Evolutionary conservation across 371 early-diverging fungal genomes (phyloP).

Genomic region (Mucor saturninus): DNA sequence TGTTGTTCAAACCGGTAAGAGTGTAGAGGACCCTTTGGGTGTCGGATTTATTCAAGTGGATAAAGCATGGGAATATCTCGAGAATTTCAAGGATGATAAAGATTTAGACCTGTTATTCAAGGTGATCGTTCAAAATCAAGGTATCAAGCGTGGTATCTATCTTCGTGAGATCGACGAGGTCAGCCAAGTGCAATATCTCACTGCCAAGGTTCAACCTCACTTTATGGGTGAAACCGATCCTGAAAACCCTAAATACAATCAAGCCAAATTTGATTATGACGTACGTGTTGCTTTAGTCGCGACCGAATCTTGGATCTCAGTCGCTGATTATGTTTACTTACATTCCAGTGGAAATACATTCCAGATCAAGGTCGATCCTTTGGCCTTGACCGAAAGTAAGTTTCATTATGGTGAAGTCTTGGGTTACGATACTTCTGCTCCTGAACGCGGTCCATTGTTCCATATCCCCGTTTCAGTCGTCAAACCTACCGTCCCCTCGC

Average conservation of each 20-base stretch:
- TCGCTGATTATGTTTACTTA: constrained; percentile 80
- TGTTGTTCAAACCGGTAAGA: constrained; percentile 73
- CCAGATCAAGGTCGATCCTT: constrained; percentile 82
- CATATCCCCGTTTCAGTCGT: constrained; percentile 89
- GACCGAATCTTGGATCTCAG: constrained; percentile 78
- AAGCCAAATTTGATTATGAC: constrained; percentile 78
- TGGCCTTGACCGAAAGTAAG: constrained; percentile 71
- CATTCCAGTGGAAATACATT: constrained; percentile 74
- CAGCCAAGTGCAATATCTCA: constrained; percentile 60
- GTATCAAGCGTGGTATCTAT: constrained; percentile 81
- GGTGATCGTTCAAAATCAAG: constrained; percentile 47
- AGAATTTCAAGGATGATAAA: constrained; percentile 57
- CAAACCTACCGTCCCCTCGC: constrained; percentile 69
- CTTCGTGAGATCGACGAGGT: constrained; percentile 83
- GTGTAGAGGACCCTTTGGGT: constrained; percentile 77
- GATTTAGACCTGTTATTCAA: constrained; percentile 75
- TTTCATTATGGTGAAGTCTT: constrained; percentile 82
- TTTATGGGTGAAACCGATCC: constrained; percentile 77
- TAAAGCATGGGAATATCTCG: constrained; percentile 82
- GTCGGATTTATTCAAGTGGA: constrained; percentile 90
- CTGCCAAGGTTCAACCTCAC: constrained; percentile 69
- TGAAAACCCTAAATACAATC: constrained; percentile 61
- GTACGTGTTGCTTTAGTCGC: constrained; percentile 76
- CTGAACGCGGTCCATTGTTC: constrained; percentile 82
- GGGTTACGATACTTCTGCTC: constrained; percentile 78